Percentiles rank a stretch among this genome's conserved stretches.
Evolutionary conservation across 2,329 filamentous ascomycete species (phyloP).

Genomic region (Fusarium avenaceum): DNA sequence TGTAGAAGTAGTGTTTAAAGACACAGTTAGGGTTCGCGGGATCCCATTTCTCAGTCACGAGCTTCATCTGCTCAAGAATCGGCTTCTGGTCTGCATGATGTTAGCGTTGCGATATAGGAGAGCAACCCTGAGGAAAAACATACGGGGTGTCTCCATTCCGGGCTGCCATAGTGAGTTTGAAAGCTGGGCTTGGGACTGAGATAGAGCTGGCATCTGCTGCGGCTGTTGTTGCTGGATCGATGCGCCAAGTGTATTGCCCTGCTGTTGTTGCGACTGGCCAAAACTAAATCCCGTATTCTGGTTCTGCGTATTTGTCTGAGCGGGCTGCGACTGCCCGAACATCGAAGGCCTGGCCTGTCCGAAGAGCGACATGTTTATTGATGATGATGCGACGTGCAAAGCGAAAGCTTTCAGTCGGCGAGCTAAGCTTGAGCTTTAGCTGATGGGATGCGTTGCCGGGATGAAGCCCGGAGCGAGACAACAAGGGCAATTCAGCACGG

Average conservation of each 20-base stretch:
- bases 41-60: constrained; percentile 81
- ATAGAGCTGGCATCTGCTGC: constrained; percentile 59
- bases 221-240: constrained; percentile 57
- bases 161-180: constrained; percentile 68
- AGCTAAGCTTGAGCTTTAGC: constrained; percentile 37
- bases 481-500: constrained; percentile 1
- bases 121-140: constrained; percentile 31
- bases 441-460: constrained; percentile 25
- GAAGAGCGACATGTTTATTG: constrained; percentile 57
- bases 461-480: constrained; percentile 6
- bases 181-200: constrained; percentile 62
- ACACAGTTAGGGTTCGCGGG: constrained; percentile 75
- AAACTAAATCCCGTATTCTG: constrained; percentile 35
- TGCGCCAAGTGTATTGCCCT: constrained; percentile 52
- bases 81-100: constrained; percentile 71
- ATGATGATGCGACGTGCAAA: constrained; percentile 28
- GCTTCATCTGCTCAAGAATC: constrained; percentile 79
- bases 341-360: constrained; percentile 56
- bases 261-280: constrained; percentile 53
- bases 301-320: constrained; percentile 52
- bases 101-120: constrained; percentile 14
- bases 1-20: constrained; percentile 90
- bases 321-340: constrained; percentile 57
- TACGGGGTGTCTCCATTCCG: constrained; percentile 64
- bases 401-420: constrained; percentile 27